phyloP scores from a whole-genome alignment of 805 yeast species.

The Myxozyma vanderwaltii region DNA sequence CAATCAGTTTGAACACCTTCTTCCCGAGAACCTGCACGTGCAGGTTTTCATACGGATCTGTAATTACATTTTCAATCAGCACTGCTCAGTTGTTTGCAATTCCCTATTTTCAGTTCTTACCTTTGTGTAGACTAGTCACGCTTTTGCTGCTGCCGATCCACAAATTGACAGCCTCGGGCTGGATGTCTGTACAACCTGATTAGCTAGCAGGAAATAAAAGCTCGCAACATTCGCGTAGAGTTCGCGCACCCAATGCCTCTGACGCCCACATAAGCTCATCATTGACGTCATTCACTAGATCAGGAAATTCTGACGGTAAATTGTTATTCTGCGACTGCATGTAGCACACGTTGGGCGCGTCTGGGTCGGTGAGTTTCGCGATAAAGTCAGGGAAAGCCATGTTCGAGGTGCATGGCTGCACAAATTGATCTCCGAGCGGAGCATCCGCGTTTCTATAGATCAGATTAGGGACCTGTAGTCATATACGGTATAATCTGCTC shows the following conservation, averaged over 20 bases:
- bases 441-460: constrained; percentile 45
- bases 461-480: neutral
- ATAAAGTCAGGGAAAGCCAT: constrained; percentile 38
- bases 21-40: constrained; percentile 43
- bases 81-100: neutral
- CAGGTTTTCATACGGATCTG: constrained; percentile 44
- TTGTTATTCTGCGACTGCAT: constrained; percentile 47
- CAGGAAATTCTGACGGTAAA: constrained; percentile 37
- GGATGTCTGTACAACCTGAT: constrained; percentile 10
- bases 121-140: constrained; percentile 34
- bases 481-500: neutral
- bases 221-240: no score
- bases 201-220: no score
- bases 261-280: constrained; percentile 31
- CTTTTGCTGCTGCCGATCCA: constrained; percentile 45
- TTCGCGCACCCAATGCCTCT: constrained; percentile 27
- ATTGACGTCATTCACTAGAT: constrained; percentile 32
- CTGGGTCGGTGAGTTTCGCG: constrained; percentile 24
- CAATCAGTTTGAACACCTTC: constrained; percentile 42
- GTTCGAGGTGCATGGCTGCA: constrained; percentile 39
- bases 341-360: constrained; percentile 35
- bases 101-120: neutral
- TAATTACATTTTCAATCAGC: neutral
- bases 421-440: constrained; percentile 41
- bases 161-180: constrained; percentile 45